A percentile compares a stretch with the other conserved stretches of the same genome.
Evolutionary conservation across 2,329 filamentous ascomycete species (phyloP).

Genomic region (Stachybotrys elegans): DNA sequence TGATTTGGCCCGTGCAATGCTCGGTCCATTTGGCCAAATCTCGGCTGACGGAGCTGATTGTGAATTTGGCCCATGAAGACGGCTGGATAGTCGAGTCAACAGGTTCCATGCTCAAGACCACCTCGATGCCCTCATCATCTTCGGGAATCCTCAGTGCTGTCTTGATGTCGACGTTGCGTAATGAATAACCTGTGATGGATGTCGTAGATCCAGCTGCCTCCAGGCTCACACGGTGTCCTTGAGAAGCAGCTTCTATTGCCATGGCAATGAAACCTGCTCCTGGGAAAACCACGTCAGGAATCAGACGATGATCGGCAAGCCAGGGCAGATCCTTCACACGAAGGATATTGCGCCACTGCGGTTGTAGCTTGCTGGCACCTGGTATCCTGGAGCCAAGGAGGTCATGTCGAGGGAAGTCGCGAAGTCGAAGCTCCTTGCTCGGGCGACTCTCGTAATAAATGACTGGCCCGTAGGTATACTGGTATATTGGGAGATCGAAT

Average conservation of each 20-base stretch:
- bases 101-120: neutral
- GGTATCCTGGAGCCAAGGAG: constrained; percentile 7
- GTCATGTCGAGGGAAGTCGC: constrained; percentile 9
- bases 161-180: constrained; percentile 2
- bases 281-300: neutral
- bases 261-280: neutral
- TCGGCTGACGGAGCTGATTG: neutral
- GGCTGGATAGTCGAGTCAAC: neutral
- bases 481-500: constrained; percentile 5
- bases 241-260: neutral
- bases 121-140: constrained; percentile 6
- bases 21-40: neutral
- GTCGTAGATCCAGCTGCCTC: neutral
- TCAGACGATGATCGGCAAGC: neutral
- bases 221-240: neutral
- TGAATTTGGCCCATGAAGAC: constrained; percentile 2
- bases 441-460: constrained; percentile 4
- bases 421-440: constrained; percentile 10
- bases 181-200: neutral
- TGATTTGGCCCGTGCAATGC: neutral
- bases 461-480: constrained; percentile 2
- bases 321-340: neutral
- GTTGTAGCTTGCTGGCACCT: neutral
- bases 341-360: constrained; percentile 1
- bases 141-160: constrained; percentile 1